Base-by-base conservation (phyloP, 257 asterid genomes). In the Jaltomata sinuosa region DNA sequence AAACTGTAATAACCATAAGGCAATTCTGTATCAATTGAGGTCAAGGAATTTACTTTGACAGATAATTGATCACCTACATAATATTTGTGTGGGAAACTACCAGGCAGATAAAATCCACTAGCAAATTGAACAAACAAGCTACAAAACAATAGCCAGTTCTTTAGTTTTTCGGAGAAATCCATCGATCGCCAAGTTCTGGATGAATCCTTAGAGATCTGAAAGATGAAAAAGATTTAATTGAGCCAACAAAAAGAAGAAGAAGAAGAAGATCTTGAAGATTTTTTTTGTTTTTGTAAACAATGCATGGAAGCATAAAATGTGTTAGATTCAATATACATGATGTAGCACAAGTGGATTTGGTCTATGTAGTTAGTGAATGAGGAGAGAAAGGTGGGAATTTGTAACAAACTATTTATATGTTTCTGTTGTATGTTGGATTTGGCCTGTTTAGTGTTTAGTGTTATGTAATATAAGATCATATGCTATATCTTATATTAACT, bases 61-160 rank as follows among this genome's bases (percentile, higher is more conserved):
- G 79, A 85, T 55, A 85, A 82, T 53, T 85, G 83, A 74, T 85
- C 85, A 71, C 85, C 87, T 14, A 85, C 74, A 11, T 81, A 42
- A 45, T 78, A 78, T 81, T 84, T 83, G 81, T 86, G 88, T 25
- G 88, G 88, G 55, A 61, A 86, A 86, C 88, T 86, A 68, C 86
- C 86, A 32, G 88, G 88, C 29, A 86, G 79, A 83, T 86, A 86
- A 78, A 86, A 86, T 21, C 86, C 83, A 77, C 74, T 6, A 11
- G 25, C 40, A 16, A 32, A 52, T 64, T 78, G 86, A 22, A 83
- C 38, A 29, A 64, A 40, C 80, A 78, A 22, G 38, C 19, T 72
- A 54, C 29, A 53, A 6, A 83, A 42, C 57, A 83, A 78, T 45
- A 80, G 32, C 65, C 81, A 19, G 12, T 52, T 86, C 84, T 65